These are phyloP conservation scores for Phytophthora podocarpi DNA, from an alignment of 352 stramenopile genomes.

Conservation along the genomic window DNA sequence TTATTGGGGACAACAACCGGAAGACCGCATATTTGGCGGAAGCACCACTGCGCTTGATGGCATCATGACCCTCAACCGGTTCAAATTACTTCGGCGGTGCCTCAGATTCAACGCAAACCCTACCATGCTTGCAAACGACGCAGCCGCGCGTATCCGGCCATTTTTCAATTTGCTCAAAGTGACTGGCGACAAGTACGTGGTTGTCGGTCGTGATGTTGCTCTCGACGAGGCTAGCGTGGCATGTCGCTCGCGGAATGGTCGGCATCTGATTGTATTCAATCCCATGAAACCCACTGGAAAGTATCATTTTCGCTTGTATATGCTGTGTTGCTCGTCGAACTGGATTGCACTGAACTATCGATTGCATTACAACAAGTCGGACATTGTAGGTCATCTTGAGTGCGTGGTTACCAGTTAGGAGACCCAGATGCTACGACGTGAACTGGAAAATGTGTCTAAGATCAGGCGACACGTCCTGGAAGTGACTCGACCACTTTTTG, in stretches of 20 bases:
- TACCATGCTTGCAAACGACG: background rate
- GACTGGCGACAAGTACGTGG: background rate
- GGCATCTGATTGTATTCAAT: constrained; percentile 10
- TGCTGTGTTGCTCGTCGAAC: too few relatives aligned
- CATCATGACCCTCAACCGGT: background rate
- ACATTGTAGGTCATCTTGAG: constrained; percentile 18
- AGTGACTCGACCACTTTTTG: background rate
- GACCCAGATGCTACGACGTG: background rate
- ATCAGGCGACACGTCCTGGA: background rate
- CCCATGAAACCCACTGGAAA: constrained; percentile 25
- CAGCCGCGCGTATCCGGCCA: background rate
- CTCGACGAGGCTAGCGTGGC: constrained; percentile 3
- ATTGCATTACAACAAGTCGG: constrained; percentile 25
- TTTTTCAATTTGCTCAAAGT: background rate
- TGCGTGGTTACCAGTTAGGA: background rate
- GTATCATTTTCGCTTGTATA: constrained; percentile 40
- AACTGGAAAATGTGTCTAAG: background rate
- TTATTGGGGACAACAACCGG: background rate
- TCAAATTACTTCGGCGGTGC: too few relatives aligned
- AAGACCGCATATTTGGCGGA: background rate
- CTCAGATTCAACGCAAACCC: background rate
- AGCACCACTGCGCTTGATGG: background rate
- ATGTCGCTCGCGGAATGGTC: background rate
- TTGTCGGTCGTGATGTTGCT: background rate
- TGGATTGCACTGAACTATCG: constrained; percentile 26